Conservation (phyloP, 768 basidiomycete genomes). For the Neoboletus brunneissimus region DNA sequence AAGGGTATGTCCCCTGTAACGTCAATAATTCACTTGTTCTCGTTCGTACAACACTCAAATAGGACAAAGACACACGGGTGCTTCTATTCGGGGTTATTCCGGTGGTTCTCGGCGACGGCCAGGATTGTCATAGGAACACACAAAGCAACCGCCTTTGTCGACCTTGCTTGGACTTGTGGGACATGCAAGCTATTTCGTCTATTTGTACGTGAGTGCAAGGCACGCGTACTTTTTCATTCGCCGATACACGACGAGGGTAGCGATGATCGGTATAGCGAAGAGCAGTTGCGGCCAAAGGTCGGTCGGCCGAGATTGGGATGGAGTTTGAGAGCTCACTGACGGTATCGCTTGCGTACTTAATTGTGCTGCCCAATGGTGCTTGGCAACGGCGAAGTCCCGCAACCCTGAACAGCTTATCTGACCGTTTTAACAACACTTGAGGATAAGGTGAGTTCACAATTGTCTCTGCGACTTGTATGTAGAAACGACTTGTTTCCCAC, state of each 20-base stretch:
- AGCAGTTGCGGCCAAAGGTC: background rate
- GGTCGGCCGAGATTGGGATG: background rate
- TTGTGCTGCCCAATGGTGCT: background rate
- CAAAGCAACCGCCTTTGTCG: background rate
- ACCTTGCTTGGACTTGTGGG: background rate
- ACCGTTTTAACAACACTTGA: background rate
- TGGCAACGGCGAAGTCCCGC: background rate
- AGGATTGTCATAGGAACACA: slow-evolving; percentile 1
- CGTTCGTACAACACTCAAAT: too few relatives aligned
- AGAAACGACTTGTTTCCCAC: background rate
- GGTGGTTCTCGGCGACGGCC: background rate
- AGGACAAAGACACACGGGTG: background rate
- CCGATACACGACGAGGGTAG: background rate
- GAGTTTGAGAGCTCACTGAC: slow-evolving; percentile 1
- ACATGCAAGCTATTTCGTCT: too few relatives aligned
- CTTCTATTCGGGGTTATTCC: background rate
- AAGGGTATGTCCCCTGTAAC: background rate
- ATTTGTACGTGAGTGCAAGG: background rate
- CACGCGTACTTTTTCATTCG: background rate
- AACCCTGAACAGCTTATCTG: background rate
- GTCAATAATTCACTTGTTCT: background rate
- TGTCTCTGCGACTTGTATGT: background rate
- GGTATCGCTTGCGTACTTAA: background rate
- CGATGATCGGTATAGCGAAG: background rate
- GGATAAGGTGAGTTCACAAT: background rate